Percentiles rank a stretch among this genome's conserved stretches.
Evolutionary conservation across 768 basidiomycete genomes (phyloP).

Genomic region (Mycena haematopus): DNA sequence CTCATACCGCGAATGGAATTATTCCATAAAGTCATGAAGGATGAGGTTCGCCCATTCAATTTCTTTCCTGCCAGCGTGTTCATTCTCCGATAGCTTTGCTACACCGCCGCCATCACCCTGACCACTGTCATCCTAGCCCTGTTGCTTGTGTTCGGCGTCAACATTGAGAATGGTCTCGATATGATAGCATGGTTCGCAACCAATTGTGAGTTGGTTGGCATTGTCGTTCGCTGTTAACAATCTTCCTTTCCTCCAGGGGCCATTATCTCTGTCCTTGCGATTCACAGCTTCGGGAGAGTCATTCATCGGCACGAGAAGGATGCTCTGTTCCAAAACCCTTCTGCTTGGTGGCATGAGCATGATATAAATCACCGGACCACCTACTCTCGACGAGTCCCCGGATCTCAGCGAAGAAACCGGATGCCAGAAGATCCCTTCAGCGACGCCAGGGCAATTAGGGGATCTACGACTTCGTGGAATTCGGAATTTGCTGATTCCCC

Average conservation of each 20-base stretch:
- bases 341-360: slow-evolving; percentile 43
- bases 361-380: slow-evolving; percentile 35
- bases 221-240: slow-evolving; percentile 2
- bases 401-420: slow-evolving; percentile 6
- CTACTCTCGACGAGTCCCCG: slow-evolving; percentile 14
- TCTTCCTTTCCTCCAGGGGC: slow-evolving; percentile 48
- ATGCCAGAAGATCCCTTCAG: slow-evolving; percentile 27
- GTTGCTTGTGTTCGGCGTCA: slow-evolving; percentile 57
- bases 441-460: slow-evolving; percentile 22
- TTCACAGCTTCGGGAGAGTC: slow-evolving; percentile 67
- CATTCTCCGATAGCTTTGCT: slow-evolving; percentile 48
- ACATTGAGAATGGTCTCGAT: slow-evolving; percentile 50
- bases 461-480: slow-evolving; percentile 24
- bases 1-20: slow-evolving; percentile 59
- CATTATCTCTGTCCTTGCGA: slow-evolving; percentile 58
- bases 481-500: slow-evolving; percentile 22
- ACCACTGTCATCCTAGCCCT: slow-evolving; percentile 55
- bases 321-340: slow-evolving; percentile 55
- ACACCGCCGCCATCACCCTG: slow-evolving; percentile 59
- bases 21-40: slow-evolving; percentile 62
- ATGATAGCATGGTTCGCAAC: slow-evolving; percentile 59
- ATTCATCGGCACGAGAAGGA: slow-evolving; percentile 68
- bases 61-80: not conserved
- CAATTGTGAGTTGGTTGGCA: slow-evolving; percentile 51
- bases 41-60: slow-evolving; percentile 55